A percentile compares a stretch with the other conserved stretches of the same genome.
These are phyloP conservation scores for Calonectria pteridis DNA, from an alignment of 2,329 filamentous ascomycete species.

Conservation along the genomic window DNA sequence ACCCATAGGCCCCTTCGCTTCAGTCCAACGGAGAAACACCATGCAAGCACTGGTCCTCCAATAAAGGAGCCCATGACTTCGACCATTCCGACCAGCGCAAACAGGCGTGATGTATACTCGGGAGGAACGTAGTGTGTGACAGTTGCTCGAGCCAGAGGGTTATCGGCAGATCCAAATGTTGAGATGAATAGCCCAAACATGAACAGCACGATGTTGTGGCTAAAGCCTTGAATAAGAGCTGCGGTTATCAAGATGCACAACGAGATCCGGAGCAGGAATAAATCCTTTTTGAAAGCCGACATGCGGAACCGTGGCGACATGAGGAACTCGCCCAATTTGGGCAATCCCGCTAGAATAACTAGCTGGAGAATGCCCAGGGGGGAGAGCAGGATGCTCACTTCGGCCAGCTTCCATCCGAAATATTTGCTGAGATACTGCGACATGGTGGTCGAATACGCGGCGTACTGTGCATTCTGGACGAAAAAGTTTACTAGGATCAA, in stretches of 20 bases:
- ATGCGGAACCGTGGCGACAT: slow-evolving; percentile 49
- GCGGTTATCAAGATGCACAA: slow-evolving; percentile 49
- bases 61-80: slow-evolving; percentile 55
- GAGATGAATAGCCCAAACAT: slow-evolving; percentile 53
- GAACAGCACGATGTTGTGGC: slow-evolving; percentile 50
- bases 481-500: slow-evolving; percentile 56
- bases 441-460: slow-evolving; percentile 51
- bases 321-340: slow-evolving; percentile 50
- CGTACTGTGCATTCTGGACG: slow-evolving; percentile 51
- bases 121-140: slow-evolving; percentile 54
- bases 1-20: slow-evolving; percentile 51
- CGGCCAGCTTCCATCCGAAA: slow-evolving; percentile 57
- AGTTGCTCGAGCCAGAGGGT: slow-evolving; percentile 55
- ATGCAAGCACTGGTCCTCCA: slow-evolving; percentile 55
- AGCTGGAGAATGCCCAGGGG: slow-evolving; percentile 56
- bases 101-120: slow-evolving; percentile 55
- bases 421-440: slow-evolving; percentile 59
- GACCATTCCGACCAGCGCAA: slow-evolving; percentile 55
- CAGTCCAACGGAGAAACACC: slow-evolving; percentile 53
- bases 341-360: slow-evolving; percentile 51
- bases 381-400: slow-evolving; percentile 57
- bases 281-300: slow-evolving; percentile 53
- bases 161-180: slow-evolving; percentile 54
- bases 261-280: slow-evolving; percentile 51
- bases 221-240: slow-evolving; percentile 51